phyloP scores from a whole-genome alignment of 768 basidiomycete genomes.

The Calocybe indica region DNA sequence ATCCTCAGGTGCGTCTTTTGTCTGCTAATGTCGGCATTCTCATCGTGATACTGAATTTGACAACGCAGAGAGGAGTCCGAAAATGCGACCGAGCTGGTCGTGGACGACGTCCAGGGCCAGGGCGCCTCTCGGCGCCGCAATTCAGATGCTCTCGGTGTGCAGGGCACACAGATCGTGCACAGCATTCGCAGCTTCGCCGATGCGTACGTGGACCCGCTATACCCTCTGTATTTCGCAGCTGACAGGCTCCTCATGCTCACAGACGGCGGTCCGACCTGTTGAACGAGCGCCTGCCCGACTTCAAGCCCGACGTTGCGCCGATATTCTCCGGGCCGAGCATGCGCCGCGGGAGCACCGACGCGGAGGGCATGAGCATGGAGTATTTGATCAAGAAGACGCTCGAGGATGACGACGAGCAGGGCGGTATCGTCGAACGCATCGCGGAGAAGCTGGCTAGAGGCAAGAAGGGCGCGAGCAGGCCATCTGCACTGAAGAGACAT shows the following conservation, averaged over 20 bases:
- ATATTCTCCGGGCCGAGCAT: constrained; percentile 60
- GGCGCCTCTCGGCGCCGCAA: constrained; percentile 27
- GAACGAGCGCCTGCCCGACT: constrained; percentile 71
- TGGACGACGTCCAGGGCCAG: constrained; percentile 21
- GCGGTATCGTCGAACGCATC: constrained; percentile 50
- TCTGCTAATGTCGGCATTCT: constrained; percentile 1
- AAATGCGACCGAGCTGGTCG: constrained; percentile 62
- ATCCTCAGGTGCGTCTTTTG: constrained; percentile 65
- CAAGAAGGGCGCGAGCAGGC: constrained; percentile 37
- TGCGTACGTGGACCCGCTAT: constrained; percentile 44
- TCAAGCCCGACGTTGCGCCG: constrained; percentile 30
- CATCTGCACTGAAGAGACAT: constrained; percentile 54
- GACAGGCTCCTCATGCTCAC: constrained; percentile 3
- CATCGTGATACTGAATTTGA: background rate
- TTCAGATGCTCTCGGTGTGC: constrained; percentile 56
- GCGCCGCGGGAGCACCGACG: constrained; percentile 35
- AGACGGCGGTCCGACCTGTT: constrained; percentile 68
- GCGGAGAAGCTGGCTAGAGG: constrained; percentile 59
- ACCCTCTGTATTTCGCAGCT: background rate
- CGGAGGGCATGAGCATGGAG: constrained; percentile 55
- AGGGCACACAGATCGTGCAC: constrained; percentile 50
- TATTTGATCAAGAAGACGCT: constrained; percentile 56
- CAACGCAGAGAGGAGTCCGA: constrained; percentile 67
- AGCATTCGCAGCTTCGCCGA: constrained; percentile 71
- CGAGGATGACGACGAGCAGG: constrained; percentile 50